phyloP scores from a whole-genome alignment of 768 basidiomycete genomes.

The Rhodosporidiobolus odoratus region DNA sequence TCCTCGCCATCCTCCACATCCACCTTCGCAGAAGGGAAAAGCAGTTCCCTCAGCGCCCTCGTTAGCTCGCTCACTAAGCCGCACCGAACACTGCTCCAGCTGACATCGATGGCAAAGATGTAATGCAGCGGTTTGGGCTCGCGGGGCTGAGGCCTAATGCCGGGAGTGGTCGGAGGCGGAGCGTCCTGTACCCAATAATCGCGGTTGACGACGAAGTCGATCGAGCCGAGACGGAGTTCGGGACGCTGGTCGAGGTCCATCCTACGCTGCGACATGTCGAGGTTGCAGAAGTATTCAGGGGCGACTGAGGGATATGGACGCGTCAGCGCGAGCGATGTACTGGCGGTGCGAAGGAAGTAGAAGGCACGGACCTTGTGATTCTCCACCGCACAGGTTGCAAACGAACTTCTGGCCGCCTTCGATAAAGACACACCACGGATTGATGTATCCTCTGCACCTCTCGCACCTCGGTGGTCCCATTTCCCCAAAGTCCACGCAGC shows the following conservation, averaged over 20 bases:
- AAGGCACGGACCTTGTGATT: slow-evolving; percentile 69
- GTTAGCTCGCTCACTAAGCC: slow-evolving; percentile 69
- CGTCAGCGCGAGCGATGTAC: background rate
- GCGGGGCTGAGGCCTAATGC: slow-evolving; percentile 45
- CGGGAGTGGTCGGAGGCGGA: slow-evolving; percentile 41
- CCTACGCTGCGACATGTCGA: slow-evolving; percentile 70
- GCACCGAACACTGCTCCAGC: slow-evolving; percentile 59
- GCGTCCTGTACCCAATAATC: slow-evolving; percentile 72
- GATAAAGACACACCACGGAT: slow-evolving; percentile 84
- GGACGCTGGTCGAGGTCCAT: slow-evolving; percentile 74
- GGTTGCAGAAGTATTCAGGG: slow-evolving; percentile 73
- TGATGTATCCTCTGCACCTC: slow-evolving; percentile 81
- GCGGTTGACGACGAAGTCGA: slow-evolving; percentile 77
- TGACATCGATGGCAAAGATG: slow-evolving; percentile 85
- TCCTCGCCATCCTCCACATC: slow-evolving; percentile 36
- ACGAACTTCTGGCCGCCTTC: slow-evolving; percentile 79
- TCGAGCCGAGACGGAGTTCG: slow-evolving; percentile 82
- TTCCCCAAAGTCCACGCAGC: slow-evolving; percentile 65
- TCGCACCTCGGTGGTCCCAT: slow-evolving; percentile 77
- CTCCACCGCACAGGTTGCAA: slow-evolving; percentile 81
- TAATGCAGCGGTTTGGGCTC: slow-evolving; percentile 64
- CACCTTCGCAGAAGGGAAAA: slow-evolving; percentile 57
- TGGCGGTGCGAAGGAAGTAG: background rate
- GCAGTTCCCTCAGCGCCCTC: slow-evolving; percentile 55
- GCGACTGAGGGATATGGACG: slow-evolving; percentile 54